Evolutionary conservation across 257 asterid genomes (phyloP), one percentile per base, ranked within the genome.

Genomic region (Gardenia jasminoides): DNA sequence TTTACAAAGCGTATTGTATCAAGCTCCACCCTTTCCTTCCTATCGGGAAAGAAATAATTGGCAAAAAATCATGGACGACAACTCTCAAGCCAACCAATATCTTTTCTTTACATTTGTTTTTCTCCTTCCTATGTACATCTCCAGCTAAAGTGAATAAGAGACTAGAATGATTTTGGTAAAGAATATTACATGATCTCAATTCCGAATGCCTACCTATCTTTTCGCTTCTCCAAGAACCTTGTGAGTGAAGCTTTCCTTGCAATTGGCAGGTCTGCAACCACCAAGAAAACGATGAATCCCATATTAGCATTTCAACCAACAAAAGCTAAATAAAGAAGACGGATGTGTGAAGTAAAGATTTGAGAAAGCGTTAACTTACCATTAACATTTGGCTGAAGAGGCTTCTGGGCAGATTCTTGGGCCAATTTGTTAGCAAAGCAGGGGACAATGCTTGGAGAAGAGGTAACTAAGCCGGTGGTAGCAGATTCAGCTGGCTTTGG

Each of bases 221-320:
- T 87, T 68, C 90, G 81, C 69, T 87, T 87, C 88, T 87, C 88
- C 67, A 87, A 64, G 80, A 87, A 87, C 79, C 88, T 75, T 62
- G 88, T 79, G 28, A 87, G 84, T 13, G 90, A 87, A 3, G 82
- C 86, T 74, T 83, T 79, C 82, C 90, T 87, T 9, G 87, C 81
- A 50, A 87, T 74, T 19, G 90, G 90, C 69, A 87, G 61, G 80
- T 87, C 90, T 87, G 84, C 72, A 72, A 20, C 30, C 31, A 28
- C 20, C 43, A 46, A 80, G 17, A 75, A 9, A 7, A 50, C 5
- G 17, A 50, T 36, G 2, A 6, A 75, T 7, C 70, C 41, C 44
- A 26, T 36, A 4, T 47, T 1, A 71, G 24, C 22, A 46, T 48
- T 46, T 26, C 7, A 11, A 11, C 6, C 0, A 1, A n/a, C 10